phyloP scores from a whole-genome alignment of 1,139 yeast species.

The Sporopachydermia cereana region DNA sequence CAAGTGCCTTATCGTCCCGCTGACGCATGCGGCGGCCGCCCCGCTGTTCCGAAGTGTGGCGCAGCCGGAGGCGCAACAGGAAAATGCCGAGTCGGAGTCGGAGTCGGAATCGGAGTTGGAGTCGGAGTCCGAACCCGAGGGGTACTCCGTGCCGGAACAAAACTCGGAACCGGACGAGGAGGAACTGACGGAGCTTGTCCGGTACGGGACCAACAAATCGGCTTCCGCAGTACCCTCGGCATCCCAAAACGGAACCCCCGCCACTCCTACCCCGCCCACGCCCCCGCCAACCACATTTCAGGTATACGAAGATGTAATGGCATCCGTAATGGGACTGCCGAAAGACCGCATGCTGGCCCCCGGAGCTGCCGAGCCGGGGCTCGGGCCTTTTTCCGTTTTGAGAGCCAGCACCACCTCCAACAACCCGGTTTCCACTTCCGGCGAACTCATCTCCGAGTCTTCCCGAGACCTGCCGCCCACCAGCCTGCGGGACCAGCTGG shows the following conservation, averaged over 20 bases:
- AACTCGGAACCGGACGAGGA: slow-evolving; percentile 3
- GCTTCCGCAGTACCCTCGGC: not conserved
- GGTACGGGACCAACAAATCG: not conserved
- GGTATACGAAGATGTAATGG: not conserved
- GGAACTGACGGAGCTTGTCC: not conserved
- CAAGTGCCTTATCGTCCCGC: not conserved
- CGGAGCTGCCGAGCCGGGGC: not conserved
- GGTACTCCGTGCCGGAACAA: no score
- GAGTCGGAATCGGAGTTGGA: not conserved
- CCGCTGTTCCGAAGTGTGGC: not conserved
- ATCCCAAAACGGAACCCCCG: not conserved
- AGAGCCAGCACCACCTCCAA: not conserved
- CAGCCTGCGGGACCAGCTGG: not conserved
- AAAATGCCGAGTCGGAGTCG: not conserved
- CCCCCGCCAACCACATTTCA: not conserved
- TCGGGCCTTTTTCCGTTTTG: not conserved
- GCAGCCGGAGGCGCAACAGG: not conserved
- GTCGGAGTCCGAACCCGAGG: not conserved
- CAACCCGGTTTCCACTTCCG: not conserved
- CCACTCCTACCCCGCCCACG: not conserved
- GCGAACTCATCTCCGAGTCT: slow-evolving; percentile 1
- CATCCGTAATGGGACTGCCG: not conserved
- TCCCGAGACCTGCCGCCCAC: not conserved
- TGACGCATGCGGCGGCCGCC: not conserved
- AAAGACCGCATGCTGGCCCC: not conserved